phyloP scores from a whole-genome alignment of 2,329 filamentous ascomycete genomes.

The Monilinia fructicola region DNA sequence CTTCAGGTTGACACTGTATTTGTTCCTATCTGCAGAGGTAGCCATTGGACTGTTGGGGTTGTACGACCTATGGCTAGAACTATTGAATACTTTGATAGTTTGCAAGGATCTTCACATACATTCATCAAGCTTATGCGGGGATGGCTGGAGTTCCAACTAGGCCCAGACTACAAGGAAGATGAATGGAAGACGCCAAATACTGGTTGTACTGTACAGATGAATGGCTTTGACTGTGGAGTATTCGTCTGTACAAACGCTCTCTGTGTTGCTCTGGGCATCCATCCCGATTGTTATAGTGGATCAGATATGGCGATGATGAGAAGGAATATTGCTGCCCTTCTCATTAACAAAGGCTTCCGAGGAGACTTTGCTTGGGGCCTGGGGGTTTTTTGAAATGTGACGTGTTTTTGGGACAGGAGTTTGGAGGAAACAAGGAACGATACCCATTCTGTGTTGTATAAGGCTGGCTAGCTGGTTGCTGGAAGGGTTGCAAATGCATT shows the following conservation, averaged over 20 bases:
- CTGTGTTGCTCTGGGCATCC: constrained; percentile 49
- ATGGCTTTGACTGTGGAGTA: constrained; percentile 74
- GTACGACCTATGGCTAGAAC: constrained; percentile 60
- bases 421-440: constrained; percentile 28
- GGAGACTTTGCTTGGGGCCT: constrained; percentile 51
- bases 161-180: constrained; percentile 51
- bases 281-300: constrained; percentile 48
- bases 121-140: constrained; percentile 48
- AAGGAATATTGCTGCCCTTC: constrained; percentile 60
- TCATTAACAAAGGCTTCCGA: constrained; percentile 66
- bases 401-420: constrained; percentile 26
- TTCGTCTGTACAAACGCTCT: constrained; percentile 73
- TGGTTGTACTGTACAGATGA: constrained; percentile 58
- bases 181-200: constrained; percentile 60
- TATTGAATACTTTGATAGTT: constrained; percentile 69
- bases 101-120: constrained; percentile 46
- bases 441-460: constrained; percentile 29
- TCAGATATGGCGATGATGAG: constrained; percentile 60
- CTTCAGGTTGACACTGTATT: constrained; percentile 66
- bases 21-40: constrained; percentile 63
- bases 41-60: constrained; percentile 72
- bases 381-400: constrained; percentile 24
- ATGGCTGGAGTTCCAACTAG: constrained; percentile 61
- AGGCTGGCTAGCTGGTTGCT: constrained; percentile 4
- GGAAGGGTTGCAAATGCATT: constrained; percentile 14